Conservation (phyloP, 768 basidiomycete species). For the Leccinum rimulosum region DNA sequence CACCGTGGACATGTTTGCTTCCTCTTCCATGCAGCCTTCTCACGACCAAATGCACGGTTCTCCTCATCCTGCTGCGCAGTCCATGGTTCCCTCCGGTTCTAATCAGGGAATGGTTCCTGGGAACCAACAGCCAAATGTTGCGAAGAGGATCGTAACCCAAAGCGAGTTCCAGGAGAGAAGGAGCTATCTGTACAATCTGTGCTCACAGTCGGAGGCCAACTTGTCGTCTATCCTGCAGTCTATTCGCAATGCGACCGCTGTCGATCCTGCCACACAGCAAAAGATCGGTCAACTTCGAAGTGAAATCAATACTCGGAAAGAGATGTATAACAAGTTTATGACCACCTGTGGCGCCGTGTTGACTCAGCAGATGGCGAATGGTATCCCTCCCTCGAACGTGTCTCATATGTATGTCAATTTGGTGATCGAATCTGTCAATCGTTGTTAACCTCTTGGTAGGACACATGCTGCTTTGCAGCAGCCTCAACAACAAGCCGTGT, state of each 20-base stretch:
- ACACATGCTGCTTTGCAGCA: conserved; percentile 18
- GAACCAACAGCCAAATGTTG: conserved; percentile 22
- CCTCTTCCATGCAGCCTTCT: conserved; percentile 40
- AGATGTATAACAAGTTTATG: conserved; percentile 38
- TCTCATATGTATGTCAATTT: conserved; percentile 34
- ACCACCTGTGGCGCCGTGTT: conserved; percentile 25
- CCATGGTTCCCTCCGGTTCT: conserved; percentile 17
- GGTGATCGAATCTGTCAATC: neutral
- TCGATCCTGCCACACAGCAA: conserved; percentile 19
- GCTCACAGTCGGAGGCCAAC: conserved; percentile 13
- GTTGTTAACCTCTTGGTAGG: conserved; percentile 18
- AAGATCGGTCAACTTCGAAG: conserved; percentile 16
- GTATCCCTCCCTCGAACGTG: conserved; percentile 22
- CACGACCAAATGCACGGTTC: conserved; percentile 49
- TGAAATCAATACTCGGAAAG: conserved; percentile 36
- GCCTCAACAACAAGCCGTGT: conserved; percentile 11
- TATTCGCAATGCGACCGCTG: conserved; percentile 11
- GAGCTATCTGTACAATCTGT: conserved; percentile 9
- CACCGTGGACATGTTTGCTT: conserved; percentile 46
- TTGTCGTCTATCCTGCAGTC: conserved; percentile 8
- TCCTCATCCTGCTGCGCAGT: conserved; percentile 37
- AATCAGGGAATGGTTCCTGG: conserved; percentile 26
- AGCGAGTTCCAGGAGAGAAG: conserved; percentile 27
- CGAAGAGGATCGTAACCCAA: conserved; percentile 19
- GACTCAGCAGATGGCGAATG: conserved; percentile 26